Conservation (phyloP, 306 rosid species). For the Begonia fuchsioides region DNA sequence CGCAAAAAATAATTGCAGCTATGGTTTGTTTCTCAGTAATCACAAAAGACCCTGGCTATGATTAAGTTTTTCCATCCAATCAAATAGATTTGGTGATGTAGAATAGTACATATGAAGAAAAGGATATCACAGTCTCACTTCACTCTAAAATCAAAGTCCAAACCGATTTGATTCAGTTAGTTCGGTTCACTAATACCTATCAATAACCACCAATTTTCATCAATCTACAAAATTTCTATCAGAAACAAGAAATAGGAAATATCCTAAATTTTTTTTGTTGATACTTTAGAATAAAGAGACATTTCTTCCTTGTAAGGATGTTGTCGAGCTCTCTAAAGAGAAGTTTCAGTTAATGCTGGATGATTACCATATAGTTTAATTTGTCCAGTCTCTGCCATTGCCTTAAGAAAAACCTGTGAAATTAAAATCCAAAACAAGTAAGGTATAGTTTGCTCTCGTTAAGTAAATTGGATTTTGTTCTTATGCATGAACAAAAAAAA, state of each 20-base stretch:
- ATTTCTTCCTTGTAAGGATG: slow-evolving; percentile 90
- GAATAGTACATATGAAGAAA: too few species aligned
- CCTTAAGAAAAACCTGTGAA: slow-evolving; percentile 85
- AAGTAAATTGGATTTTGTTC: neutral
- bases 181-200: neutral
- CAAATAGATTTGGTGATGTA: too few species aligned
- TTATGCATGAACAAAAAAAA: neutral
- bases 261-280: too few species aligned
- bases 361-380: slow-evolving; percentile 69
- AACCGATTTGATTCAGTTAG: too few species aligned
- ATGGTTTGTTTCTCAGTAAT: too few species aligned
- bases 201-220: slow-evolving; percentile 6
- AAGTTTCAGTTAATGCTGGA: slow-evolving; percentile 78
- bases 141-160: neutral
- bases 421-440: slow-evolving; percentile 4
- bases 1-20: too few species aligned
- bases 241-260: too few species aligned
- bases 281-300: slow-evolving; percentile 20
- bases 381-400: slow-evolving; percentile 95
- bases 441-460: slow-evolving; percentile 1
- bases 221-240: neutral
- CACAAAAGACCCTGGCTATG: too few species aligned
- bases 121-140: neutral
- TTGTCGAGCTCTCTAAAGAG: slow-evolving; percentile 90
- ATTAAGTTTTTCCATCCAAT: too few species aligned